These are phyloP conservation scores for Oryza punctata DNA, from an alignment of 176 grass and related monocot genomes.

Conservation along the genomic window DNA sequence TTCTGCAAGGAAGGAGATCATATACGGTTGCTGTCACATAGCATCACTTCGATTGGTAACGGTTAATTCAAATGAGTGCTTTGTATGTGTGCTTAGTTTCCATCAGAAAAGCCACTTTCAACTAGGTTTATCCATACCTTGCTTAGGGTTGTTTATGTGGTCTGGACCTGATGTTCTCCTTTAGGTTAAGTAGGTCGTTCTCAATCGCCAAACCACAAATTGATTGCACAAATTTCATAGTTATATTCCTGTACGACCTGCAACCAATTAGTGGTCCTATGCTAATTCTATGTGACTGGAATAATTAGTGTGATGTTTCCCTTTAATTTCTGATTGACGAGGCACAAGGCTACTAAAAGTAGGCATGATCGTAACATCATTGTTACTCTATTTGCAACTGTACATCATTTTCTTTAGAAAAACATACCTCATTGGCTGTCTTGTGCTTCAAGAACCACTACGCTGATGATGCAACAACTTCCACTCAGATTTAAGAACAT, in stretches of 20 bases:
- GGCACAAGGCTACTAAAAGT: neutral
- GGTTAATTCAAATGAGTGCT: neutral
- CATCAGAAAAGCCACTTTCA: conserved; percentile 1
- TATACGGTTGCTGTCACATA: neutral
- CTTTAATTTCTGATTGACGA: neutral
- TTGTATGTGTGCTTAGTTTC: neutral
- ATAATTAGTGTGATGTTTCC: neutral
- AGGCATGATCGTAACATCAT: neutral
- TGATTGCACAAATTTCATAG: conserved; percentile 11
- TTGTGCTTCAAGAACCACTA: neutral
- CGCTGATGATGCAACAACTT: neutral
- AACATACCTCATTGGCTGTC: neutral
- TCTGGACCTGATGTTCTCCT: neutral
- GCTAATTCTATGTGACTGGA: conserved; percentile 2
- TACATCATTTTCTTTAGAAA: neutral
- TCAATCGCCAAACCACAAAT: conserved; percentile 11
- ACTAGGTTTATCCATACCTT: neutral
- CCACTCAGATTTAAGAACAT: neutral
- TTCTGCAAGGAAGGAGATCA: neutral
- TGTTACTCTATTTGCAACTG: neutral
- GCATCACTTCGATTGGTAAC: neutral
- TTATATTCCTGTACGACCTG: neutral
- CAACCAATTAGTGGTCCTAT: conserved; percentile 8
- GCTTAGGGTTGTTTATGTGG: conserved; percentile 1
- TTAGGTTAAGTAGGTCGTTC: neutral